Conservation (phyloP, 1,139 yeast genomes). For the Pichia sp. region DNA sequence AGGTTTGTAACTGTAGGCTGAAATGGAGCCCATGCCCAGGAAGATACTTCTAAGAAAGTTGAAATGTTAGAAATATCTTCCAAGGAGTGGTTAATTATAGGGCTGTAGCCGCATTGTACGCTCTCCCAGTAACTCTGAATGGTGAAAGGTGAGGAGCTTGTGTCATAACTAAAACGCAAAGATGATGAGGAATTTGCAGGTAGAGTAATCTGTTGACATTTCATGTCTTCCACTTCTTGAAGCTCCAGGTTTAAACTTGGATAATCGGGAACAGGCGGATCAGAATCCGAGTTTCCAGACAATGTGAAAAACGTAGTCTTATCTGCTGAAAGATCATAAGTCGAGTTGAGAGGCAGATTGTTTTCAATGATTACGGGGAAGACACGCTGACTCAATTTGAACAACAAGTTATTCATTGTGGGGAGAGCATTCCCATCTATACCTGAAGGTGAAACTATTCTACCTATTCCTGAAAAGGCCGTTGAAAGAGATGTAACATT, state of each 20-base stretch:
- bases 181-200: not conserved
- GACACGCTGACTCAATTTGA: conserved; percentile 36
- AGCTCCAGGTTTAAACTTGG: not conserved
- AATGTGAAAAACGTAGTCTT: conserved; percentile 15
- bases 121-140: conserved; percentile 34
- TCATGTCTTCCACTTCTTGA: not conserved
- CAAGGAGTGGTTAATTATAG: conserved; percentile 48
- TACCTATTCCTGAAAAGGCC: conserved; percentile 1
- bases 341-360: conserved; percentile 28
- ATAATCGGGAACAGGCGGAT: not conserved
- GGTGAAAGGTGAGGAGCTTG: conserved; percentile 34
- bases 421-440: conserved; percentile 37
- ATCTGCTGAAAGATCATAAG: conserved; percentile 22
- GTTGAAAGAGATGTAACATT: conserved; percentile 12
- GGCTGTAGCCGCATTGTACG: conserved; percentile 55
- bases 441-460: conserved; percentile 10
- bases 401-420: conserved; percentile 38
- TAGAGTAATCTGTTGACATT: not conserved
- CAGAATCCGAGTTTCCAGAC: not conserved
- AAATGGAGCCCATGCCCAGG: conserved; percentile 71
- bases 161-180: conserved; percentile 27
- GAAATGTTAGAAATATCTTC: conserved; percentile 30
- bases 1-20: conserved; percentile 42
- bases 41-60: conserved; percentile 33
- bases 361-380: conserved; percentile 36